Percentiles rank a stretch among this genome's conserved stretches.
phyloP scores from a whole-genome alignment of 257 asterid genomes.

The Nemophila menziesii region DNA sequence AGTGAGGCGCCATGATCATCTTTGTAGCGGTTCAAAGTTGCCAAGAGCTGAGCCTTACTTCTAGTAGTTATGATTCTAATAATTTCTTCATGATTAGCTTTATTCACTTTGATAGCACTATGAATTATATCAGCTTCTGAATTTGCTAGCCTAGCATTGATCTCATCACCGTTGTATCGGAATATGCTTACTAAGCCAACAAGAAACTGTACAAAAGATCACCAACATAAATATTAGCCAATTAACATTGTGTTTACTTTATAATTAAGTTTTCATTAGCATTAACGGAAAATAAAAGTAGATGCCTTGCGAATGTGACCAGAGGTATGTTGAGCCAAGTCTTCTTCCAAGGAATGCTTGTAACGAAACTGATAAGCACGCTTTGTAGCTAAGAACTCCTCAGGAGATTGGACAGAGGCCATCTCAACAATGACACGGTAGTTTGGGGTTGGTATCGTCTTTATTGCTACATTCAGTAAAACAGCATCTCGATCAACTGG shows the following conservation, averaged over 20 bases:
- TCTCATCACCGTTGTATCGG: slow-evolving; percentile 50
- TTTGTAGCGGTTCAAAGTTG: slow-evolving; percentile 56
- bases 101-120: slow-evolving; percentile 29
- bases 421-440: slow-evolving; percentile 41
- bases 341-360: slow-evolving; percentile 67
- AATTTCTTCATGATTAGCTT: slow-evolving; percentile 42
- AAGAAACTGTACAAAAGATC: slow-evolving; percentile 29
- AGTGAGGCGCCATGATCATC: slow-evolving; percentile 50
- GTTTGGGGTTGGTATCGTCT: slow-evolving; percentile 23
- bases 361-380: slow-evolving; percentile 58
- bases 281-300: too few relatives aligned
- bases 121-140: slow-evolving; percentile 43
- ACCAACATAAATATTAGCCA: neutral
- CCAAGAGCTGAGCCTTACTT: slow-evolving; percentile 58
- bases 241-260: too few relatives aligned
- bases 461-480: slow-evolving; percentile 40
- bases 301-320: slow-evolving; percentile 51
- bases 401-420: slow-evolving; percentile 37
- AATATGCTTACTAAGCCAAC: slow-evolving; percentile 50
- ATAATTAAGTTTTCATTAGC: too few relatives aligned
- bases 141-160: slow-evolving; percentile 35
- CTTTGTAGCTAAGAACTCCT: slow-evolving; percentile 43
- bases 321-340: slow-evolving; percentile 42
- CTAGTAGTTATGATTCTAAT: slow-evolving; percentile 56
- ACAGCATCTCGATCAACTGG: slow-evolving; percentile 68